These are phyloP conservation scores for Mucor velutinosus DNA, from an alignment of 371 early-diverging fungal species.

Conservation along the genomic window DNA sequence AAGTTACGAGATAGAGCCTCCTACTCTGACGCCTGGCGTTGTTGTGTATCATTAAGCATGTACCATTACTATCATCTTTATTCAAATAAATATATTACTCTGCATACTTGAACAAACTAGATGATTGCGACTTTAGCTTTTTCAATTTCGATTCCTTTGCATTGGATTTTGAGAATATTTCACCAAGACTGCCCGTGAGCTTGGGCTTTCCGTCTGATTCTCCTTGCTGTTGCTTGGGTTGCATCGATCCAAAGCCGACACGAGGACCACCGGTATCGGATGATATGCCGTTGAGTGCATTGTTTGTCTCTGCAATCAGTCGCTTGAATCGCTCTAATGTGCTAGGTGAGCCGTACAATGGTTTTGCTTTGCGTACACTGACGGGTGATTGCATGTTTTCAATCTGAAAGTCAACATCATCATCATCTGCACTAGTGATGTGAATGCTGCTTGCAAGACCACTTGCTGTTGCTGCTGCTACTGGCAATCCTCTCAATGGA, in stretches of 20 bases:
- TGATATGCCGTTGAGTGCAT: constrained; percentile 7
- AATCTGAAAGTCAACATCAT: constrained; percentile 14
- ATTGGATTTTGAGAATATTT: background rate
- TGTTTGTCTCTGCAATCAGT: constrained; percentile 16
- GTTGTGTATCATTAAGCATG: background rate
- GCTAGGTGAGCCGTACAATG: constrained; percentile 17
- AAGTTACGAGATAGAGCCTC: constrained; percentile 40
- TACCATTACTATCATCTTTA: background rate
- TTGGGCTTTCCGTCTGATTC: background rate
- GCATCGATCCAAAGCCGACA: constrained; percentile 19
- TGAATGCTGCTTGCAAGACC: constrained; percentile 3
- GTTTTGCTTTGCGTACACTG: background rate
- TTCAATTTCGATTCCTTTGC: background rate
- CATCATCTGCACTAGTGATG: constrained; percentile 16
- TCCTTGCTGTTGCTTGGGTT: background rate
- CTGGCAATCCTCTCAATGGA: constrained; percentile 3
- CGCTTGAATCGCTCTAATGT: constrained; percentile 18
- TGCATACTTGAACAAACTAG: background rate
- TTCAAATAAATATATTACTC: background rate
- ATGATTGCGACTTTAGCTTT: background rate
- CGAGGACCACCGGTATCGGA: constrained; percentile 17
- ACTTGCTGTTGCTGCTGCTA: background rate
- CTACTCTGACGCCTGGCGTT: background rate
- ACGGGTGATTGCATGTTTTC: constrained; percentile 16
- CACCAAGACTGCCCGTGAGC: constrained; percentile 4